These are phyloP conservation scores for Mimosa bimucronata DNA, from an alignment of 306 rosid genomes.

Conservation along the genomic window DNA sequence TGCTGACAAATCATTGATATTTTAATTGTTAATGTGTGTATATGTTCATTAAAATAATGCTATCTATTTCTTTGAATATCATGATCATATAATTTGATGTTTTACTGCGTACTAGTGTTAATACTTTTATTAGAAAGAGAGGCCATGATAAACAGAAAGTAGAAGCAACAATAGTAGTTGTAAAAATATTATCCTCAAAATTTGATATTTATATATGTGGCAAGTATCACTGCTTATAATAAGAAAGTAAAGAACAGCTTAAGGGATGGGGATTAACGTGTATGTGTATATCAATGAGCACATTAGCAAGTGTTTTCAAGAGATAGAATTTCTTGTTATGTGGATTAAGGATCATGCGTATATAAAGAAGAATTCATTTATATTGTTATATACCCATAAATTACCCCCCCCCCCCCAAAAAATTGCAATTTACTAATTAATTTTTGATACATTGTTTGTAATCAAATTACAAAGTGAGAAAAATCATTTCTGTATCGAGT, in stretches of 20 bases:
- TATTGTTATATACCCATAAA: neutral
- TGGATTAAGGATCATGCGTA: neutral
- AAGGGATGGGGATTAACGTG: too few species aligned
- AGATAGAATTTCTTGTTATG: neutral
- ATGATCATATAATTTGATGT: neutral
- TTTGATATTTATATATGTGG: neutral
- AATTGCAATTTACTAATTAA: too few species aligned
- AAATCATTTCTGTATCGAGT: too few species aligned
- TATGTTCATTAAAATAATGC: neutral
- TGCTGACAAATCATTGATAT: slow-evolving; percentile 35
- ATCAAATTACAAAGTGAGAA: too few species aligned
- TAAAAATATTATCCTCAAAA: neutral
- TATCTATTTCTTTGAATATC: neutral
- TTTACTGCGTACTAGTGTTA: neutral
- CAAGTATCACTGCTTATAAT: too few species aligned
- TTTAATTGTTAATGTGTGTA: neutral
- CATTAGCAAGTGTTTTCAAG: neutral
- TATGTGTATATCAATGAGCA: neutral
- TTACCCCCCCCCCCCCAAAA: neutral
- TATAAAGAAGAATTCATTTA: neutral
- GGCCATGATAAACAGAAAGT: neutral
- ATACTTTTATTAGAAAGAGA: neutral
- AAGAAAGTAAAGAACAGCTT: too few species aligned
- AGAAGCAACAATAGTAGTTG: neutral
- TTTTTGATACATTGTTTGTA: too few species aligned